Evolutionary conservation across 495 filamentous ascomycete species (phyloP).

Genomic region (Talaromyces nanjingensis): DNA sequence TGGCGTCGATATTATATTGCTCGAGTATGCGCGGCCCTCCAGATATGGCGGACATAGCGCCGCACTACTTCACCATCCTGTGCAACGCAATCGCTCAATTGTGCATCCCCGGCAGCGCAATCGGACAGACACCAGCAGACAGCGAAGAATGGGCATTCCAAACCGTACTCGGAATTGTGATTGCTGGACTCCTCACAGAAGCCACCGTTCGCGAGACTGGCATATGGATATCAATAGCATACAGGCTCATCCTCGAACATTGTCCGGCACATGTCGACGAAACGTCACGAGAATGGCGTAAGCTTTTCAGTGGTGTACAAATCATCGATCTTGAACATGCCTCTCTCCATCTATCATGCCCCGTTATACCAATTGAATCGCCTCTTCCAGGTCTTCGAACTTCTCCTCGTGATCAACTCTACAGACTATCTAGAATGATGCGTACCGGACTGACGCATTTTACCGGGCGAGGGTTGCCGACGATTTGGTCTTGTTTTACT

Average conservation of each 20-base stretch:
- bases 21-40: conserved; percentile 8
- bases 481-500: conserved; percentile 8
- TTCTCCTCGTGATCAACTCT: conserved; percentile 8
- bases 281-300: conserved; percentile 10
- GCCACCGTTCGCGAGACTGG: conserved; percentile 8
- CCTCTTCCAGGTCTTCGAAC: conserved; percentile 7
- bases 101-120: conserved; percentile 1
- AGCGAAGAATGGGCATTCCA: conserved; percentile 10
- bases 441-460: conserved; percentile 8
- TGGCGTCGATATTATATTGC: conserved; percentile 10
- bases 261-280: conserved; percentile 10
- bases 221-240: conserved; percentile 9
- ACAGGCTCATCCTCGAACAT: conserved; percentile 6
- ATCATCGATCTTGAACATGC: conserved; percentile 10
- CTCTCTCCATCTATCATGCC: conserved; percentile 9
- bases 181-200: conserved; percentile 8
- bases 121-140: conserved; percentile 1
- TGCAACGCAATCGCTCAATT: conserved; percentile 8
- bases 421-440: conserved; percentile 8
- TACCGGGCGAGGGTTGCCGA: conserved; percentile 9
- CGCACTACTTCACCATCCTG: conserved; percentile 3
- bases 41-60: conserved; percentile 4
- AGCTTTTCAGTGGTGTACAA: conserved; percentile 9
- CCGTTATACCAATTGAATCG: conserved; percentile 8
- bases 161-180: conserved; percentile 6